phyloP scores from a whole-genome alignment of 306 rosid genomes.

The Acacia crassicarpa region DNA sequence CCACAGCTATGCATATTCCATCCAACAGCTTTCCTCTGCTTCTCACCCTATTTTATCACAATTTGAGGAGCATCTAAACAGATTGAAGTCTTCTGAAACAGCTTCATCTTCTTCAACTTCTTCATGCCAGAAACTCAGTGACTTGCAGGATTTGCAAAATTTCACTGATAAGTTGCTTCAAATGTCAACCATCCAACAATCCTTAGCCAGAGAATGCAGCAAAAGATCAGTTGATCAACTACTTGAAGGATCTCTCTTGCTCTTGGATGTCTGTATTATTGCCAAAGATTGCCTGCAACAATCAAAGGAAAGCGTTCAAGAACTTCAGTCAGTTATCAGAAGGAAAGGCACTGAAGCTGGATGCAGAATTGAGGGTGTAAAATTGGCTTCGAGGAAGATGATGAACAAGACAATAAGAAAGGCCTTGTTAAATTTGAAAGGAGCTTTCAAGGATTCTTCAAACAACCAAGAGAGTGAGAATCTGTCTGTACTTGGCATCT shows the following conservation, averaged over 20 bases:
- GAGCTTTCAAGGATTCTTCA: neutral
- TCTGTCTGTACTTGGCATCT: neutral
- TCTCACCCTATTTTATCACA: slow-evolving; percentile 38
- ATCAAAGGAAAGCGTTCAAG: slow-evolving; percentile 17
- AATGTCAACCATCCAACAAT: slow-evolving; percentile 28
- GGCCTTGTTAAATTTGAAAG: neutral
- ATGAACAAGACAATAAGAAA: slow-evolving; percentile 13
- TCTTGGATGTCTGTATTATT: neutral
- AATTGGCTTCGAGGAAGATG: slow-evolving; percentile 29
- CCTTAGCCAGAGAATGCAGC: slow-evolving; percentile 28
- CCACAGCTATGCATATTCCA: slow-evolving; percentile 32
- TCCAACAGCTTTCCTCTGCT: slow-evolving; percentile 34
- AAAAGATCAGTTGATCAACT: neutral
- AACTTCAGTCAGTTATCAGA: slow-evolving; percentile 8
- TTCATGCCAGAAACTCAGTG: slow-evolving; percentile 24
- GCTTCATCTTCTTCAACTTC: slow-evolving; percentile 8
- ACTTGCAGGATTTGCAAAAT: slow-evolving; percentile 39
- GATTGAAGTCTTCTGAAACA: slow-evolving; percentile 36
- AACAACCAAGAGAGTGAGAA: neutral
- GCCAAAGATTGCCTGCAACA: slow-evolving; percentile 7
- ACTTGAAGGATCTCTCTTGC: neutral
- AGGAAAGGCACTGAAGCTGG: slow-evolving; percentile 8
- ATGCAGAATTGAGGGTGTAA: neutral
- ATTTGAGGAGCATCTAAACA: slow-evolving; percentile 30
- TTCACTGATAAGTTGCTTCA: slow-evolving; percentile 33